Evolutionary conservation across 352 stramenopile genomes (phyloP), one percentile per base, ranked within the genome.

Genomic region (Phytophthora sp.): DNA sequence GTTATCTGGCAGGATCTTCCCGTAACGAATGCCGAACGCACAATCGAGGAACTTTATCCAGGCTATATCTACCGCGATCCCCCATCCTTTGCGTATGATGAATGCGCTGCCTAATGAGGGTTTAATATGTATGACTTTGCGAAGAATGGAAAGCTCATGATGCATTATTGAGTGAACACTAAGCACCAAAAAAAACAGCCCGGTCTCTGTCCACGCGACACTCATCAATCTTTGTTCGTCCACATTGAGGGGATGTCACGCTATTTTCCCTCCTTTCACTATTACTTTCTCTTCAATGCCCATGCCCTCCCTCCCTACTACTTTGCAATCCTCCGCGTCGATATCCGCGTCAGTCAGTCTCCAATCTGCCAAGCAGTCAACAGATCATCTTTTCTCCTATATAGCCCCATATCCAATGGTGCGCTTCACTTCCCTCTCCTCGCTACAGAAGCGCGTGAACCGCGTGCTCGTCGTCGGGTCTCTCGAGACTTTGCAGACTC

Each of bases 381-480:
- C 26, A 38, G 16, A 50, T n/a, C n/a, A n/a, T n/a, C n/a, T n/a
- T n/a, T n/a, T n/a, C 20, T 18, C n/a, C 47, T 31, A 4, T 13
- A 3, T 7, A 18, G 5, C 21, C 21, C 26, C 24, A 9, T 12
- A 26, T 27, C 41, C 18, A 31, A 86, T 86, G 77, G 72, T 84
- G 50, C 63, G 68, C 51, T 84, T 77, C 50, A 27, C 47, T 16
- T 41, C 71, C 12, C 51, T 74, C n/a, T 53, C 55, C 3, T 46
- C 64, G 16, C 62, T 74, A 12, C 44, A 55, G 11, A 52, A 66
- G 57, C 67, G 71, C 64, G 77, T 86, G 33, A 86, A 86, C 67
- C 76, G 77, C 63, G 74, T 88, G 50, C 66, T 88, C 1, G 76
- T 83, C 20, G 75, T 88, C 35, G 79, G 76, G 20, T 84, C 76